These are phyloP conservation scores for Bolboschoenus planiculmis DNA, from an alignment of 176 grass and related monocot species.

Conservation along the genomic window DNA sequence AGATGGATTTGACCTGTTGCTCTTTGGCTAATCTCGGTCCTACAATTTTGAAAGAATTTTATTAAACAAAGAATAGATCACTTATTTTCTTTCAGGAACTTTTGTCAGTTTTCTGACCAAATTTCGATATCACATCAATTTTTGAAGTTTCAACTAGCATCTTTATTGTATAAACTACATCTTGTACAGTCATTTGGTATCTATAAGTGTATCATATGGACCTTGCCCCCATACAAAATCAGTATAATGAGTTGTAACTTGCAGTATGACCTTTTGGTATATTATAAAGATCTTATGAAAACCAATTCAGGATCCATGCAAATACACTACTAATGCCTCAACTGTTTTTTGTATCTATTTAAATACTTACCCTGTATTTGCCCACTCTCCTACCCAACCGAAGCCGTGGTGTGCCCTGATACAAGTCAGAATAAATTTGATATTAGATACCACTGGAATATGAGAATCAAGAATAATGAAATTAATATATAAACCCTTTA, in stretches of 20 bases:
- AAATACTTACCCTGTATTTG: constrained; percentile 56
- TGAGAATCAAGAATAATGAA: constrained; percentile 8
- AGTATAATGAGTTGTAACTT: neutral
- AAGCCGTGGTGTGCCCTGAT: constrained; percentile 83
- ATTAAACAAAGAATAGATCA: neutral
- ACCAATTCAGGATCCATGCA: neutral
- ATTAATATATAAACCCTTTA: neutral
- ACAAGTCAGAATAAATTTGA: constrained; percentile 3
- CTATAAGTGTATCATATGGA: neutral
- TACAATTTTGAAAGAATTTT: constrained; percentile 20
- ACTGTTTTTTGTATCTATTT: neutral
- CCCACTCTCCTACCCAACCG: constrained; percentile 91
- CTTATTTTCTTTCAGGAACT: neutral
- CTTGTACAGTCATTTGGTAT: neutral
- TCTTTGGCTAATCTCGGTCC: constrained; percentile 61
- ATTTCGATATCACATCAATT: neutral
- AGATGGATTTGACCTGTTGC: constrained; percentile 47
- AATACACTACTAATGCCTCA: neutral
- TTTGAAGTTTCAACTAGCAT: neutral
- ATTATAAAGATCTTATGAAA: neutral
- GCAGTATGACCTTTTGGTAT: neutral
- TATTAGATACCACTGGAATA: constrained; percentile 16
- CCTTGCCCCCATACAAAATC: neutral
- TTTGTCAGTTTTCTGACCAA: neutral
- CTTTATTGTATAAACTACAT: neutral